Percentiles rank a stretch among this genome's conserved stretches.
phyloP scores from a whole-genome alignment of 805 yeast species.

The Teunomyces atbi region DNA sequence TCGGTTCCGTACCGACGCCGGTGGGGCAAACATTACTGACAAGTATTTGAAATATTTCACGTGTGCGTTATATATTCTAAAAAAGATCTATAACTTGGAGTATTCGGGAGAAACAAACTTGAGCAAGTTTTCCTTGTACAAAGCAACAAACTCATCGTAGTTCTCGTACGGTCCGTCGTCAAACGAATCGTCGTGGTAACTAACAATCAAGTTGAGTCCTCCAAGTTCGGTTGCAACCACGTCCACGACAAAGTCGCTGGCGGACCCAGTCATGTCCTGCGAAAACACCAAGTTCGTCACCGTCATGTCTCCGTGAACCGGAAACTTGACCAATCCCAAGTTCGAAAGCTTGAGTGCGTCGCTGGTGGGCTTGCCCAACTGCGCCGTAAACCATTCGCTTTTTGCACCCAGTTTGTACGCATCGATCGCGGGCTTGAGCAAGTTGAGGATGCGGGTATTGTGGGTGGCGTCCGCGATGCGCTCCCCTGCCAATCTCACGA shows the following conservation, averaged over 20 bases:
- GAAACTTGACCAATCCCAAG: slow-evolving; percentile 30
- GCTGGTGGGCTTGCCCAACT: slow-evolving; percentile 23
- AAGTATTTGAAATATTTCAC: neutral
- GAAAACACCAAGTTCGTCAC: slow-evolving; percentile 33
- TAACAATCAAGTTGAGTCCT: slow-evolving; percentile 35
- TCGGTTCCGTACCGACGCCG: slow-evolving; percentile 6
- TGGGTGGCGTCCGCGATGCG: slow-evolving; percentile 16
- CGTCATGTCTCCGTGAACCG: slow-evolving; percentile 20
- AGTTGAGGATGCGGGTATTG: slow-evolving; percentile 25
- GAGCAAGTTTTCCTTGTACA: slow-evolving; percentile 19
- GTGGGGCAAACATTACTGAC: neutral
- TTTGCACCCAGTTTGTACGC: slow-evolving; percentile 12
- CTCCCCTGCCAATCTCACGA: slow-evolving; percentile 19
- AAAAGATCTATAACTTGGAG: neutral
- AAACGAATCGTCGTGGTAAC: slow-evolving; percentile 26
- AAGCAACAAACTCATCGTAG: slow-evolving; percentile 21
- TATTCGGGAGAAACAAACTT: slow-evolving; percentile 7
- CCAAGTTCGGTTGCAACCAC: slow-evolving; percentile 29
- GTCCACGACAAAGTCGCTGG: slow-evolving; percentile 34
- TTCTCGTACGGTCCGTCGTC: slow-evolving; percentile 22
- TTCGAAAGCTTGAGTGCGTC: slow-evolving; percentile 38
- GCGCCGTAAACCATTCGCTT: slow-evolving; percentile 19
- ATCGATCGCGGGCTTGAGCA: slow-evolving; percentile 18
- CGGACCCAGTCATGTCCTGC: slow-evolving; percentile 34
- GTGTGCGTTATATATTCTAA: neutral